Conservation (phyloP, 306 rosid genomes). For the Glycine latifolia region DNA sequence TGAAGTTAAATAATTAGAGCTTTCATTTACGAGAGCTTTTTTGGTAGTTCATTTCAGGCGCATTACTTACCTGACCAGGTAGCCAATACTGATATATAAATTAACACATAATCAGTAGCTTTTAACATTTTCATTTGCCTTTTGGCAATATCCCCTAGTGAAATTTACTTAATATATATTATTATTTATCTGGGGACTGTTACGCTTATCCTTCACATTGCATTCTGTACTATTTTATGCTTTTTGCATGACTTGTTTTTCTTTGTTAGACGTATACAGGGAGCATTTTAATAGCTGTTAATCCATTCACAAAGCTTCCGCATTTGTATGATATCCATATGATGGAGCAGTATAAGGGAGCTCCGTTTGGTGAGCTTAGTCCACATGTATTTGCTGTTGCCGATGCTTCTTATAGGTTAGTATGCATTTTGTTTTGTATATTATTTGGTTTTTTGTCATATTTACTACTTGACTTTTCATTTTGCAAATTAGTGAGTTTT, state of each 20-base stretch:
- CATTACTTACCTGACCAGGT: not conserved
- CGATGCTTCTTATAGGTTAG: constrained; percentile 84
- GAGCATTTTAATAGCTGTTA: constrained; percentile 89
- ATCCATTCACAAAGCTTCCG: constrained; percentile 93
- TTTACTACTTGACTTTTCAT: constrained; percentile 27
- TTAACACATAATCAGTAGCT: constrained; percentile 9
- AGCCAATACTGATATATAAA: not conserved
- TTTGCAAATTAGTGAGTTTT: constrained; percentile 38
- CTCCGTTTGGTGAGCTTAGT: constrained; percentile 86
- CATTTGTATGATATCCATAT: constrained; percentile 83
- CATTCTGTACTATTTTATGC: constrained; percentile 18
- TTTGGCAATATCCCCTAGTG: constrained; percentile 5
- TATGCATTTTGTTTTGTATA: constrained; percentile 12
- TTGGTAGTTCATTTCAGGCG: not conserved
- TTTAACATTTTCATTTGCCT: not conserved
- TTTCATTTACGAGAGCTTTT: constrained; percentile 28
- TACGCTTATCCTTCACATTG: not conserved
- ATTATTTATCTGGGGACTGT: too few species aligned
- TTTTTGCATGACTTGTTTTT: constrained; percentile 32
- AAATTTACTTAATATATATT: not conserved
- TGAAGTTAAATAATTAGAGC: constrained; percentile 24
- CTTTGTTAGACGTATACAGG: constrained; percentile 80
- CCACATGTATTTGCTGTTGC: constrained; percentile 94
- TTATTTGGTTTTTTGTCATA: not conserved
- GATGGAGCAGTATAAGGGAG: constrained; percentile 94